Conservation (phyloP, 495 filamentous ascomycete species). For the Geopyxis carbonaria region DNA sequence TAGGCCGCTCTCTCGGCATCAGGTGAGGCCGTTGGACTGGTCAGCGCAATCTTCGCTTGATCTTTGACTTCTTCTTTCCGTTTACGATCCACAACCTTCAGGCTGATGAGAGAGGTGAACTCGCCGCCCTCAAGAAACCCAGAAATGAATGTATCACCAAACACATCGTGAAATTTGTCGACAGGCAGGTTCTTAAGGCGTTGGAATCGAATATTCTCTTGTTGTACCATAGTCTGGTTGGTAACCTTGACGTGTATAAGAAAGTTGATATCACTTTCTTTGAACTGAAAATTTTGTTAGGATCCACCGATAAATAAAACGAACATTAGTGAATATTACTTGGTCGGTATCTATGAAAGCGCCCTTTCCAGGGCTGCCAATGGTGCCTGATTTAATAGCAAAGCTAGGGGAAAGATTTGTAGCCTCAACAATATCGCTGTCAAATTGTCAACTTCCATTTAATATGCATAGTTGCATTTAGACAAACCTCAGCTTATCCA, state of each 20-base stretch:
- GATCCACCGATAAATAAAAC: too few relatives aligned
- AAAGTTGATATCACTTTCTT: constrained; percentile 5
- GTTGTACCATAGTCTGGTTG: not conserved
- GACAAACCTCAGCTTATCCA: constrained; percentile 2
- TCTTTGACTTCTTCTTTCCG: not conserved
- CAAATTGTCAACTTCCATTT: not conserved
- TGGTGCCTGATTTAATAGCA: constrained; percentile 1
- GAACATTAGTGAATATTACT: too few relatives aligned
- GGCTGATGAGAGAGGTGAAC: constrained; percentile 1
- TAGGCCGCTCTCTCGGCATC: not conserved
- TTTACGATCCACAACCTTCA: not conserved
- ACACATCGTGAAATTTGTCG: not conserved
- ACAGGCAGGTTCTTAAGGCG: not conserved
- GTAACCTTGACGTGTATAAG: constrained; percentile 1
- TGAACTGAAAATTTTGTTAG: constrained; percentile 2
- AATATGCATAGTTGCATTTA: not conserved
- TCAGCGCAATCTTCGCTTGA: not conserved
- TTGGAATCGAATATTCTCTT: constrained; percentile 5
- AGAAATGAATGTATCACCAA: constrained; percentile 4
- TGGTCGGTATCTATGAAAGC: constrained; percentile 5
- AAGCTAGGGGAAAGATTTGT: constrained; percentile 5
- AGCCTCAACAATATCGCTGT: constrained; percentile 4
- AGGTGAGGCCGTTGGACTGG: not conserved
- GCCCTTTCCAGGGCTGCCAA: constrained; percentile 4
- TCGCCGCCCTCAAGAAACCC: constrained; percentile 5